Conservation (phyloP, 1,284 basidiomycete species). For the Ustilago esculenta region DNA sequence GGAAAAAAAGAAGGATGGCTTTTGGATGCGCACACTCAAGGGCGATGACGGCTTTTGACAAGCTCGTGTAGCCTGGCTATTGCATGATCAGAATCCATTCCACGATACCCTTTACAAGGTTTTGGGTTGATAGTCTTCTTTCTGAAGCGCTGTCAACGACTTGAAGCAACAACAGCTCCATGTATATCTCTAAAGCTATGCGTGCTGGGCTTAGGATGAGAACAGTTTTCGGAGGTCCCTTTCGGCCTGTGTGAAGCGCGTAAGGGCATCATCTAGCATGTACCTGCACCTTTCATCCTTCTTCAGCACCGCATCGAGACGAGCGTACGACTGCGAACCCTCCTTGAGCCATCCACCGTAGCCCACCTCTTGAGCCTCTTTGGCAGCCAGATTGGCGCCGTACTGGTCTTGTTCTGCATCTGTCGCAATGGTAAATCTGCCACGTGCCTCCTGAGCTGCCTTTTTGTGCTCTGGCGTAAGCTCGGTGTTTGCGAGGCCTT, state of each 20-base stretch:
- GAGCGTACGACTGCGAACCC: slow-evolving; percentile 2
- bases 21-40: slow-evolving; percentile 43
- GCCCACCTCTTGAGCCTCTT: slow-evolving; percentile 8
- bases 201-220: no score
- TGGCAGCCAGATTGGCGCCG: slow-evolving; percentile 4
- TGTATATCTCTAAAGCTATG: no score
- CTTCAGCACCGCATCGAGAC: slow-evolving; percentile 6
- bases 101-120: slow-evolving; percentile 17
- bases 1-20: slow-evolving; percentile 34
- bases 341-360: slow-evolving; percentile 24
- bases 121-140: no score
- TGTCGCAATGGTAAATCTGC: background rate
- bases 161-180: no score
- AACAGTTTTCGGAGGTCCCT: slow-evolving; percentile 11
- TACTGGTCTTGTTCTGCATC: slow-evolving; percentile 17
- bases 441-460: slow-evolving; percentile 3
- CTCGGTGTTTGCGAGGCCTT: slow-evolving; percentile 15
- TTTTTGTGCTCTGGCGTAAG: background rate
- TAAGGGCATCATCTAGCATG: slow-evolving; percentile 27
- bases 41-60: slow-evolving; percentile 26
- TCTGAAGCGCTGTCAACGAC: no score
- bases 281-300: slow-evolving; percentile 16
- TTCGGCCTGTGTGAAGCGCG: slow-evolving; percentile 18
- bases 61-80: background rate
- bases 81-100: slow-evolving; percentile 3